Conservation (phyloP, 768 basidiomycete genomes). For the Russula sp. region DNA sequence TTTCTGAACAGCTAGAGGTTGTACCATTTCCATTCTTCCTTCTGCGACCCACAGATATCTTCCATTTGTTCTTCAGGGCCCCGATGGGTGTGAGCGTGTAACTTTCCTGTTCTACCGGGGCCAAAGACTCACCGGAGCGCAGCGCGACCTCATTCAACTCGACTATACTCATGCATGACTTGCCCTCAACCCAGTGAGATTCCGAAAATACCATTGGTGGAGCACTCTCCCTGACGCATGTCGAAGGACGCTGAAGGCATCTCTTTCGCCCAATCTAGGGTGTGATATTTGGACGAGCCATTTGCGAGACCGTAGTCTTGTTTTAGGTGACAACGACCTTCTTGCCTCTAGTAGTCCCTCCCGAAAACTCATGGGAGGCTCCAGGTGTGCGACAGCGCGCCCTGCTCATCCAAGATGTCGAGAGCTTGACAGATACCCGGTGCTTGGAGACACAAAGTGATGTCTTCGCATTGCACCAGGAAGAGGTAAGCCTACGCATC, state of each 20-base stretch:
- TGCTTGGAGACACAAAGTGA: constrained; percentile 51
- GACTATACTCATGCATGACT: constrained; percentile 7
- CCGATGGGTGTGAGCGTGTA: constrained; percentile 17
- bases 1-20: not conserved
- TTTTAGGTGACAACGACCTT: constrained; percentile 40
- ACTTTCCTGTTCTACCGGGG: not conserved
- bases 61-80: constrained; percentile 20
- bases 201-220: not conserved
- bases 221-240: not conserved
- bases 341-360: not conserved
- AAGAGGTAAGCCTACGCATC: constrained; percentile 33
- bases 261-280: constrained; percentile 20
- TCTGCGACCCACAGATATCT: constrained; percentile 12
- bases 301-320: constrained; percentile 41
- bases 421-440: constrained; percentile 30
- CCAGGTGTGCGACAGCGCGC: constrained; percentile 49
- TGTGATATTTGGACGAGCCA: constrained; percentile 54
- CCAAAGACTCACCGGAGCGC: not conserved
- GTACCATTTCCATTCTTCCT: not conserved
- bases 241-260: constrained; percentile 2
- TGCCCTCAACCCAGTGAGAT: constrained; percentile 9
- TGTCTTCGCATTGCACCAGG: constrained; percentile 52
- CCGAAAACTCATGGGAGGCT: constrained; percentile 4
- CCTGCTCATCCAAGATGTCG: constrained; percentile 46
- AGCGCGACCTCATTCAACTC: constrained; percentile 22